Conservation (phyloP, 2,329 filamentous ascomycete genomes). For the Diplodia intermedia region DNA sequence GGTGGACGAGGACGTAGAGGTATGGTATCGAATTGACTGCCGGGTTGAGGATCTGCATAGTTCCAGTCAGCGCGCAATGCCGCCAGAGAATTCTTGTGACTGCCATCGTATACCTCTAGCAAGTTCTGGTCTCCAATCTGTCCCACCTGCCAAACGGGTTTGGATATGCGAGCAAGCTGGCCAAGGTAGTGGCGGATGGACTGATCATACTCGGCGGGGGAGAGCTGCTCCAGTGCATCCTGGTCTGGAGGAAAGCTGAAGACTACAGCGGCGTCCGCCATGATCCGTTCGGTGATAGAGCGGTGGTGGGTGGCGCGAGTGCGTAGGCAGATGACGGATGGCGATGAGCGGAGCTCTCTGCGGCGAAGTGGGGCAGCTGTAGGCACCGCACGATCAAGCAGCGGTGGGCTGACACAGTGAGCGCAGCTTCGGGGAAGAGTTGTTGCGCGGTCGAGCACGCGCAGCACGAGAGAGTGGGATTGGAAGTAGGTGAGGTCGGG, state of each 20-base stretch:
- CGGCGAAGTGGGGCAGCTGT: constrained; percentile 14
- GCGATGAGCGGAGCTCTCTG: constrained; percentile 26
- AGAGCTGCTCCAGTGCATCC: constrained; percentile 25
- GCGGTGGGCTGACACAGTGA: constrained; percentile 11
- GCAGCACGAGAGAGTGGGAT: neutral
- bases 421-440: neutral
- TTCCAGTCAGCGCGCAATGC: neutral
- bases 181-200: constrained; percentile 46
- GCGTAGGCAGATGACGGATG: constrained; percentile 6
- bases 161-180: constrained; percentile 44
- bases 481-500: constrained; percentile 3
- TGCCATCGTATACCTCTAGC: constrained; percentile 43
- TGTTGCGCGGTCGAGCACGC: neutral
- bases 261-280: constrained; percentile 26
- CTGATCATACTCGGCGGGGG: constrained; percentile 48
- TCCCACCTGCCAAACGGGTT: constrained; percentile 45
- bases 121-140: constrained; percentile 50
- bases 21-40: constrained; percentile 66
- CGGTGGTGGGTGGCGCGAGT: constrained; percentile 2
- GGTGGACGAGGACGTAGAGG: constrained; percentile 60
- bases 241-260: constrained; percentile 31
- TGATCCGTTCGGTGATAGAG: constrained; percentile 1
- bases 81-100: neutral
- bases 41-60: constrained; percentile 60
- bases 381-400: constrained; percentile 2